Evolutionary conservation across 805 yeast species (phyloP).

Genomic region (Yarrowia phangngaensis): DNA sequence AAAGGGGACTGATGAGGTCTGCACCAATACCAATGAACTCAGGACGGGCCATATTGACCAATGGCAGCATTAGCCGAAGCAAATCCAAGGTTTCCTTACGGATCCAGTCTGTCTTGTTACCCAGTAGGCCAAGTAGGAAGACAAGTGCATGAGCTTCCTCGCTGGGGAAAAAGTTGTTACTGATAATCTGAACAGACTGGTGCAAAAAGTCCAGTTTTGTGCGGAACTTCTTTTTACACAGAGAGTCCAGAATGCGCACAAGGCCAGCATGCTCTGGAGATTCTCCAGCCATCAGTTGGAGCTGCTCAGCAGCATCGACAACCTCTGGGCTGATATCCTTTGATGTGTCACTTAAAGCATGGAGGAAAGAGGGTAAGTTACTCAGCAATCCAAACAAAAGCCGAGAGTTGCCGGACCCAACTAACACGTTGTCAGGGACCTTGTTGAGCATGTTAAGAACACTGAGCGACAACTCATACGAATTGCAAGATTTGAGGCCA

Average conservation of each 20-base stretch:
- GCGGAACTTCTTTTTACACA: constrained; percentile 74
- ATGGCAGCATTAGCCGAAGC: constrained; percentile 68
- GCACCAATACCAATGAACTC: constrained; percentile 92
- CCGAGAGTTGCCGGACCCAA: constrained; percentile 59
- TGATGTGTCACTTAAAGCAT: constrained; percentile 66
- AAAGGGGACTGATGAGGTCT: constrained; percentile 83
- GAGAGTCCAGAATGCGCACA: constrained; percentile 68
- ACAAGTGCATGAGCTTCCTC: constrained; percentile 72
- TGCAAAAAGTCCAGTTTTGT: constrained; percentile 85
- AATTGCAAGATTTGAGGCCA: constrained; percentile 76
- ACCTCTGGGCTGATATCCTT: constrained; percentile 52
- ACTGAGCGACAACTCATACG: constrained; percentile 72
- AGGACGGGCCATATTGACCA: constrained; percentile 68
- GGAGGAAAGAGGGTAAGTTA: constrained; percentile 78
- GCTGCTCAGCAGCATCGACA: constrained; percentile 57
- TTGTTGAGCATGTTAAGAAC: constrained; percentile 68
- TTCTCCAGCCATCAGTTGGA: constrained; percentile 32
- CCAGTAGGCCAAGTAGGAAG: constrained; percentile 69
- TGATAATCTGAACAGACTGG: constrained; percentile 72
- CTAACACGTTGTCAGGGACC: constrained; percentile 66
- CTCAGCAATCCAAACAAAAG: constrained; percentile 68
- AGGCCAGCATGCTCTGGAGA: constrained; percentile 44
- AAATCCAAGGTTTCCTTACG: constrained; percentile 74
- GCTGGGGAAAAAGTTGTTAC: constrained; percentile 63
- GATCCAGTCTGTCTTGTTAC: constrained; percentile 75